Evolutionary conservation across 2,329 filamentous ascomycete species (phyloP).

Genomic region (Aspergillus texensis): DNA sequence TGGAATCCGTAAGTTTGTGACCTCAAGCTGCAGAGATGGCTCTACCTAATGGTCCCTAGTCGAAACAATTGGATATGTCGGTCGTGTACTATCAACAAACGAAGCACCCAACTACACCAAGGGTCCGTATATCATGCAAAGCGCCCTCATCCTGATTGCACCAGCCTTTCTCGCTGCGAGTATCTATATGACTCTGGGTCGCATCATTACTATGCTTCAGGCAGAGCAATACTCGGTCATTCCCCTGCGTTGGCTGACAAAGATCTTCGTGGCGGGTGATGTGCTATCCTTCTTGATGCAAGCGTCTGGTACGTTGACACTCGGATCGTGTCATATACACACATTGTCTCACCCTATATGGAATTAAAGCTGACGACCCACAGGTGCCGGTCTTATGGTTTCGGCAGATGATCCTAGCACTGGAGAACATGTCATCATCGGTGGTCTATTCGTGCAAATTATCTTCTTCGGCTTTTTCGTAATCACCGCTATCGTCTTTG

Average conservation of each 20-base stretch:
- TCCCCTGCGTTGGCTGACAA: constrained; percentile 28
- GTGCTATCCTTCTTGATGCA: constrained; percentile 38
- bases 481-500: constrained; percentile 28
- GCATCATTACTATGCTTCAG: constrained; percentile 31
- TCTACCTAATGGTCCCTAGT: constrained; percentile 36
- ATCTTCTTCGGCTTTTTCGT: constrained; percentile 35
- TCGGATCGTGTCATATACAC: rapidly evolving
- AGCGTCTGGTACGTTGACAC: constrained; percentile 25
- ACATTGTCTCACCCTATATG: too few species aligned
- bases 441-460: constrained; percentile 36
- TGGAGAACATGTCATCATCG: constrained; percentile 33
- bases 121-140: constrained; percentile 33
- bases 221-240: constrained; percentile 27
- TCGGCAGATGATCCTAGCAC: constrained; percentile 16
- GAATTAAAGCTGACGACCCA: constrained; percentile 3
- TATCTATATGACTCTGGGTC: constrained; percentile 35
- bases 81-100: constrained; percentile 47
- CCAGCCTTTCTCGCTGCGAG: constrained; percentile 33
- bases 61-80: constrained; percentile 57
- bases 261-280: constrained; percentile 35
- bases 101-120: constrained; percentile 34
- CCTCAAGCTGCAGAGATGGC: background rate
- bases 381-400: constrained; percentile 33
- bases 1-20: constrained; percentile 32
- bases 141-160: constrained; percentile 30